These are phyloP conservation scores for Globisporangium camurandrum DNA, from an alignment of 352 stramenopile genomes.

Conservation along the genomic window DNA sequence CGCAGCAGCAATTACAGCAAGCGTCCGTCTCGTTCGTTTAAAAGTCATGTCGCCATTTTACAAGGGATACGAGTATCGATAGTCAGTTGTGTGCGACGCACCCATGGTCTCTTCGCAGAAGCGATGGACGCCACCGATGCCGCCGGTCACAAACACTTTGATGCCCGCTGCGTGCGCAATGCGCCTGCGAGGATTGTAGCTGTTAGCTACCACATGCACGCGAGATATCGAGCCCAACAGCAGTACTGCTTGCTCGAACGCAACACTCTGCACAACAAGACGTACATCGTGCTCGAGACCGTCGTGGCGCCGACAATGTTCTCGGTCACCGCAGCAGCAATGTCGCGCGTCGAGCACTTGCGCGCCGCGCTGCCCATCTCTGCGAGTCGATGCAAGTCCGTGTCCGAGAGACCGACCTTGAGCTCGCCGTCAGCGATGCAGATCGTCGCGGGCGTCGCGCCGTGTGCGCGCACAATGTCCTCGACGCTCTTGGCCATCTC, in stretches of 20 bases:
- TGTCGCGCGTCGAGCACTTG: constrained; percentile 83
- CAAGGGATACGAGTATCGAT: no score
- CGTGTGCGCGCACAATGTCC: constrained; percentile 78
- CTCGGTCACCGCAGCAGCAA: constrained; percentile 65
- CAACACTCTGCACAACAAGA: neutral
- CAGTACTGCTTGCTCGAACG: no score
- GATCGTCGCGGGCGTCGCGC: constrained; percentile 93
- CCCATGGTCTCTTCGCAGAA: constrained; percentile 91
- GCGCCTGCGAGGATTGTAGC: constrained; percentile 46
- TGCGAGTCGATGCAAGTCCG: constrained; percentile 50
- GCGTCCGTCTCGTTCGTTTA: no score
- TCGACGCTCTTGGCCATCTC: constrained; percentile 90
- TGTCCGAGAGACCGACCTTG: constrained; percentile 56
- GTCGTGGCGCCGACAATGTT: constrained; percentile 91
- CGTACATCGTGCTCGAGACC: constrained; percentile 94
- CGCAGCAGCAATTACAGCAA: no score
- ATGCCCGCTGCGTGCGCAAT: constrained; percentile 93
- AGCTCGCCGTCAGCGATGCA: constrained; percentile 92
- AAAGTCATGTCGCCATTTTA: no score
- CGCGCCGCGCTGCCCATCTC: constrained; percentile 53
- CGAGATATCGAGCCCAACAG: no score
- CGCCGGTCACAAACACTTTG: constrained; percentile 96
- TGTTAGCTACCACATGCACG: no score
- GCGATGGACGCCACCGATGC: constrained; percentile 95
- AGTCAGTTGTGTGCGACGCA: no score